Conservation (phyloP, 148 eudicot species). For the Talinum fruticosum region DNA sequence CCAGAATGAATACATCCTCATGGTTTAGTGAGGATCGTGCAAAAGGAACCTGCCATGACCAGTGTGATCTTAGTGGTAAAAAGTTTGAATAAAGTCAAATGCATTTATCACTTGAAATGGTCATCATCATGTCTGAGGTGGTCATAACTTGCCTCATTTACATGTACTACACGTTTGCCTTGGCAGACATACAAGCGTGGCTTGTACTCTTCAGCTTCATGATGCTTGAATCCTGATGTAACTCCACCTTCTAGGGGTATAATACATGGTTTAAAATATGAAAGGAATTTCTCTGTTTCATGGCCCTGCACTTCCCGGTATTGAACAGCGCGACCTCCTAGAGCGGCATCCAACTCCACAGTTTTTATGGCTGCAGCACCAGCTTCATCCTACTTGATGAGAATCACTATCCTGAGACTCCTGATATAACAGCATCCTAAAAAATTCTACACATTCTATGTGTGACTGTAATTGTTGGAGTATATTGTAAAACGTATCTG, state of each 20-base stretch:
- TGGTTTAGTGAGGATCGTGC: constrained; percentile 75
- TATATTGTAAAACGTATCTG: not conserved
- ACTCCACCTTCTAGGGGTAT: constrained; percentile 65
- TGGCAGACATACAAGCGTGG: constrained; percentile 54
- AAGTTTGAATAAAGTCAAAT: not conserved
- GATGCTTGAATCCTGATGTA: constrained; percentile 42
- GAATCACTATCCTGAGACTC: constrained; percentile 4
- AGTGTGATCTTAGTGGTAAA: not conserved
- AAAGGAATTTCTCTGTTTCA: constrained; percentile 69
- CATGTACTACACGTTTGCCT: constrained; percentile 67
- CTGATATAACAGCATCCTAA: not conserved
- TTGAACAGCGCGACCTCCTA: constrained; percentile 73
- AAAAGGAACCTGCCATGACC: constrained; percentile 54
- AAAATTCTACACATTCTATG: not conserved
- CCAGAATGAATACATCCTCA: constrained; percentile 66
- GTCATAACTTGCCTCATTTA: constrained; percentile 54
- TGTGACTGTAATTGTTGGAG: not conserved
- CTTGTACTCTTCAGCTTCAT: constrained; percentile 40
- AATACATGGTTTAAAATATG: constrained; percentile 79
- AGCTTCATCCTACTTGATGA: constrained; percentile 8
- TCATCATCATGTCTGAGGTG: not conserved
- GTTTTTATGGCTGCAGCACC: constrained; percentile 34
- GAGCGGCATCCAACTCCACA: constrained; percentile 65
- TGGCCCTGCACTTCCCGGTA: constrained; percentile 78
- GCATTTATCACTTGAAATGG: not conserved